Evolutionary conservation across 1,284 basidiomycete species (phyloP).

Genomic region (Porogramme epimiltina): DNA sequence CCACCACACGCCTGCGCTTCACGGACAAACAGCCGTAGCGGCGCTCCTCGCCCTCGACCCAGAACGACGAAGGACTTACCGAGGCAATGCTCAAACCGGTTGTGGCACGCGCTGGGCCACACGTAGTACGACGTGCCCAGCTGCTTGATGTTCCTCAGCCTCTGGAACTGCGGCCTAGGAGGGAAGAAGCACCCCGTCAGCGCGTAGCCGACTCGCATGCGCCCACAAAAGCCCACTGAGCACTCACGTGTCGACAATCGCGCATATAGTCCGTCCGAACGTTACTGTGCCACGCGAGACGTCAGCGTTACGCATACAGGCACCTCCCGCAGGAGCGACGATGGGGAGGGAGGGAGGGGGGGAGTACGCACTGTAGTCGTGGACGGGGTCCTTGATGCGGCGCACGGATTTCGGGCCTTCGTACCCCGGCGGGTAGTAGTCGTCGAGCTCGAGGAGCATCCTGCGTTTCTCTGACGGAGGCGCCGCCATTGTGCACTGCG

Average conservation of each 20-base stretch:
- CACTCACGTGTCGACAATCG: slow-evolving; percentile 45
- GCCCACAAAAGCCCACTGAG: not conserved
- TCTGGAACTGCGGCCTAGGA: slow-evolving; percentile 69
- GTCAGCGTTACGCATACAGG: not conserved
- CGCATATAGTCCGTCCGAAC: slow-evolving; percentile 39
- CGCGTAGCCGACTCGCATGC: not conserved
- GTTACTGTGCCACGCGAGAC: slow-evolving; percentile 30
- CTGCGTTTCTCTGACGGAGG: slow-evolving; percentile 1
- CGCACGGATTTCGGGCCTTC: slow-evolving; percentile 15
- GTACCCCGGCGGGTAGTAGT: slow-evolving; percentile 4
- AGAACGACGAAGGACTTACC: slow-evolving; percentile 42
- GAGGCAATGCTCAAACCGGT: slow-evolving; percentile 78
- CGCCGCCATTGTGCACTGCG: not conserved
- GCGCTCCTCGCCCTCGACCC: not conserved
- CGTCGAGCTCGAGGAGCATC: slow-evolving; percentile 22
- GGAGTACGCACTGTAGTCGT: slow-evolving; percentile 46
- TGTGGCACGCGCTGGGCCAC: slow-evolving; percentile 76
- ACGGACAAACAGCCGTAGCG: not conserved
- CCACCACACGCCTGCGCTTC: not conserved
- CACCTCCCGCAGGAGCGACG: not conserved
- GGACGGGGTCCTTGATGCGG: slow-evolving; percentile 31
- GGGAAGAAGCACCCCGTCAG: not conserved
- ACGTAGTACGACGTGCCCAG: slow-evolving; percentile 75
- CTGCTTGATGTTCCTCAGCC: slow-evolving; percentile 74
- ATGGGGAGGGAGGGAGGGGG: not conserved